Evolutionary conservation across 805 yeast genomes (phyloP).

Genomic region (Jamesozyma piceae): DNA sequence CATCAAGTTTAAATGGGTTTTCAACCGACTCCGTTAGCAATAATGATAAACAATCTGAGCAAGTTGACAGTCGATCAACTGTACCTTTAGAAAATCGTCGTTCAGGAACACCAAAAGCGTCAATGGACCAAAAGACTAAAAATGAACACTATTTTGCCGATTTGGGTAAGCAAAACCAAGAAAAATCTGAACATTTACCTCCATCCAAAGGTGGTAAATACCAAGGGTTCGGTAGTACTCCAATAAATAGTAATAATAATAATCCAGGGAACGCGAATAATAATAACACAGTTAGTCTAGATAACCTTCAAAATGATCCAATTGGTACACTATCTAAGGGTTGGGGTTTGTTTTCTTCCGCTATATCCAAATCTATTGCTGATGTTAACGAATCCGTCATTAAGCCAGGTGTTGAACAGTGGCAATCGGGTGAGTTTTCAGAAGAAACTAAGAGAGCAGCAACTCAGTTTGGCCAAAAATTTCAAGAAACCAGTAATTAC

Average conservation of each 20-base stretch:
- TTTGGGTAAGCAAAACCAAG: constrained; percentile 62
- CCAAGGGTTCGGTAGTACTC: constrained; percentile 83
- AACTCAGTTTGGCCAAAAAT: constrained; percentile 89
- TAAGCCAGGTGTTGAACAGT: constrained; percentile 79
- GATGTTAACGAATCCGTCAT: constrained; percentile 85
- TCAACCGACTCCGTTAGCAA: background rate
- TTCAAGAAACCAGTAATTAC: constrained; percentile 76
- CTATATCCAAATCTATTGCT: constrained; percentile 71
- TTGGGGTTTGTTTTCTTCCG: constrained; percentile 86
- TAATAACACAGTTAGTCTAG: constrained; percentile 45
- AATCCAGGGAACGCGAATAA: constrained; percentile 3
- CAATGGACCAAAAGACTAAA: constrained; percentile 39
- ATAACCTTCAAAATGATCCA: constrained; percentile 73
- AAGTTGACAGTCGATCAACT: constrained; percentile 8
- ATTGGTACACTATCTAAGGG: constrained; percentile 85
- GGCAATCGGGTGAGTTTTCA: constrained; percentile 63
- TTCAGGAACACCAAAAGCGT: constrained; percentile 29
- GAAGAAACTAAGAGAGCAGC: constrained; percentile 85
- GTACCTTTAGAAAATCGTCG: constrained; percentile 35
- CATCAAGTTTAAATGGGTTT: constrained; percentile 10
- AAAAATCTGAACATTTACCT: constrained; percentile 68
- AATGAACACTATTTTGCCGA: constrained; percentile 78
- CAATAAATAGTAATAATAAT: constrained; percentile 26
- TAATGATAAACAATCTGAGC: background rate
- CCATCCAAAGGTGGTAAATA: constrained; percentile 93